phyloP scores from a whole-genome alignment of 2,329 filamentous ascomycete species.

The Stemphylium beticola region DNA sequence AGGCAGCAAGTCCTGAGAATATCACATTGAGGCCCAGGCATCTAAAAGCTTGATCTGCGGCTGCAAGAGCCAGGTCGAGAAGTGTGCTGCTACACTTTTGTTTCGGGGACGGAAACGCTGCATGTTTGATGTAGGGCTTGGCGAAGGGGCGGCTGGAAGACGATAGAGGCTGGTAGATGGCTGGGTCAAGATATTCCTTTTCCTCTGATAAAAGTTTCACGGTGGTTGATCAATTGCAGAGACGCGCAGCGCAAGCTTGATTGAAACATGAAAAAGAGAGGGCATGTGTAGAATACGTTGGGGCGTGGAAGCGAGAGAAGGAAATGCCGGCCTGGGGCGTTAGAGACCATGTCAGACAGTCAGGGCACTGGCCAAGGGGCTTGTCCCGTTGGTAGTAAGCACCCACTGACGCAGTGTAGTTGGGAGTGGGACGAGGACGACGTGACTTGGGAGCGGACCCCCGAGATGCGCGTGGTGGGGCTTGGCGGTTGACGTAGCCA shows the following conservation, averaged over 20 bases:
- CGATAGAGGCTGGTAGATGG: neutral
- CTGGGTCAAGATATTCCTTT: neutral
- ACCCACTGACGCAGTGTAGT: no score
- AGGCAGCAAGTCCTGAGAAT: slow-evolving; percentile 22
- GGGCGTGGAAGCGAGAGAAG: neutral
- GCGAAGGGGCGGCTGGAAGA: slow-evolving; percentile 8
- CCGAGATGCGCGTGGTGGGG: slow-evolving; percentile 12
- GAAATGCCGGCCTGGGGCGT: neutral
- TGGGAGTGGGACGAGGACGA: neutral
- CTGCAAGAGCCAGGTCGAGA: slow-evolving; percentile 7
- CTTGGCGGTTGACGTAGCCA: slow-evolving; percentile 30
- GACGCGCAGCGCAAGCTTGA: neutral
- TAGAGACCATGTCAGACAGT: no score
- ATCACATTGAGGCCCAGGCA: slow-evolving; percentile 18
- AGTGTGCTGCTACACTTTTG: slow-evolving; percentile 30
- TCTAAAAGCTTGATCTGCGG: slow-evolving; percentile 20
- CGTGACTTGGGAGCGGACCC: slow-evolving; percentile 13
- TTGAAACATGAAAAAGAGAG: neutral
- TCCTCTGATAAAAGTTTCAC: neutral
- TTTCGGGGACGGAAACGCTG: slow-evolving; percentile 36
- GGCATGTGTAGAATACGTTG: no score
- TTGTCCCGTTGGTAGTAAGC: neutral
- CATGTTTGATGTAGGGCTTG: slow-evolving; percentile 29
- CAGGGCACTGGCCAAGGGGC: neutral
- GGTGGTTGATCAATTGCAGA: neutral